A percentile compares a stretch with the other conserved stretches of the same genome.
These are phyloP conservation scores for Kwoniella sp. DNA, from an alignment of 768 basidiomycete species.

Conservation along the genomic window DNA sequence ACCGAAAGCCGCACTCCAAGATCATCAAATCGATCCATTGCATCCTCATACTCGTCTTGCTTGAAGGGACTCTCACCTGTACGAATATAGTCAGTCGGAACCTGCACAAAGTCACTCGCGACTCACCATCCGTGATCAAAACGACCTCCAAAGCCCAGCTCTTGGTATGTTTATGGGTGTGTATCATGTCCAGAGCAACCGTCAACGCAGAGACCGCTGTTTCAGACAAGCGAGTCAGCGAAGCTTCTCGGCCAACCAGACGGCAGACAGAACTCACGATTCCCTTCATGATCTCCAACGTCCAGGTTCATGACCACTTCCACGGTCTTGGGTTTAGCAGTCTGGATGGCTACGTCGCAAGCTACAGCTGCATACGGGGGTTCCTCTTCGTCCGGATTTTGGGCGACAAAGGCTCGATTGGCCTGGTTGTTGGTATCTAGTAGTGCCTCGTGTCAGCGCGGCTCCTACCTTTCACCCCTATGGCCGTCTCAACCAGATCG, in stretches of 20 bases:
- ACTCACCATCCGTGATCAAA: constrained; percentile 78
- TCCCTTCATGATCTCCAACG: constrained; percentile 41
- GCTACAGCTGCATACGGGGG: constrained; percentile 36
- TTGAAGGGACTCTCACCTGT: constrained; percentile 42
- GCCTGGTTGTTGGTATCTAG: constrained; percentile 50
- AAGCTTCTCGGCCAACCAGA: neutral
- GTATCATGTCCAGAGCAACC: constrained; percentile 77
- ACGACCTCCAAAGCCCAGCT: constrained; percentile 81
- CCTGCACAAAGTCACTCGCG: constrained; percentile 52
- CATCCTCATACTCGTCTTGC: constrained; percentile 45
- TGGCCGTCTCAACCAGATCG: too few species aligned
- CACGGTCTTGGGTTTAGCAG: constrained; percentile 46
- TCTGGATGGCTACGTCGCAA: constrained; percentile 43
- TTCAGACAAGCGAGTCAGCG: neutral
- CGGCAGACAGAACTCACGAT: constrained; percentile 37
- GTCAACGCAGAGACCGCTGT: constrained; percentile 78
- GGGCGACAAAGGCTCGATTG: constrained; percentile 24
- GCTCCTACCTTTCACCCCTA: too few species aligned
- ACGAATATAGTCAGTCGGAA: neutral
- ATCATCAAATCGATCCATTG: constrained; percentile 61
- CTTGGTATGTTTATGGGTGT: constrained; percentile 62
- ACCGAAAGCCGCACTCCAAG: constrained; percentile 62
- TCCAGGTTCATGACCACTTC: constrained; percentile 42
- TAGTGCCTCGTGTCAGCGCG: too few species aligned
- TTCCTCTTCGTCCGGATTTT: constrained; percentile 43